Percentiles rank a stretch among this genome's conserved stretches.
Evolutionary conservation across 139 green algal species (phyloP).

Genomic region (Dunaliella sp.): DNA sequence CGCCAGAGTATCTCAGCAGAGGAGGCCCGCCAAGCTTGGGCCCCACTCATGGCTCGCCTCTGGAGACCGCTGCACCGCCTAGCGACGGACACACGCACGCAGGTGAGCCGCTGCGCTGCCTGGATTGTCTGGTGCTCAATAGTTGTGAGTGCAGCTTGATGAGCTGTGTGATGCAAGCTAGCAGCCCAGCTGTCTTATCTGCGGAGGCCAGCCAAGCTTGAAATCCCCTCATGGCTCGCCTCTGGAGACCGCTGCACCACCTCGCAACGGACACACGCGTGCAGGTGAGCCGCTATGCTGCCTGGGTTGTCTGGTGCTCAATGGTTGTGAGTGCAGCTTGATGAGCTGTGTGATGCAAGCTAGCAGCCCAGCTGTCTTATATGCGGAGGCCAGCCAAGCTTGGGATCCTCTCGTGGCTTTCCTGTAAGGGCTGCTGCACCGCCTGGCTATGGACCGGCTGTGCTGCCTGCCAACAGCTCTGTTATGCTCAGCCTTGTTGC

Average conservation of each 20-base stretch:
- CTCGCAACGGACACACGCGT: slow-evolving; percentile 21
- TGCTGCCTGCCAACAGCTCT: too few relatives aligned
- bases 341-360: too few relatives aligned
- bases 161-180: too few relatives aligned
- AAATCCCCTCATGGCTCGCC: slow-evolving; percentile 31
- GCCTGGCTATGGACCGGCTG: neutral
- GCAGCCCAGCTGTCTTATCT: neutral
- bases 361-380: neutral
- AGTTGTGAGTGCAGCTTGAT: too few relatives aligned
- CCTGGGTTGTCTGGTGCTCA: too few relatives aligned
- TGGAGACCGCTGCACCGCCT: slow-evolving; percentile 42
- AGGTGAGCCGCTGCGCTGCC: too few relatives aligned
- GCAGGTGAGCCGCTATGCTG: too few relatives aligned
- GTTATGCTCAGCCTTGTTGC: too few relatives aligned
- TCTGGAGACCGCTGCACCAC: slow-evolving; percentile 49
- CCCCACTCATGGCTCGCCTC: slow-evolving; percentile 41
- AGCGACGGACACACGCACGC: slow-evolving; percentile 20
- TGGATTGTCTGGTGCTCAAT: too few relatives aligned
- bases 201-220: slow-evolving; percentile 23
- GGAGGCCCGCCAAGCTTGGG: slow-evolving; percentile 24
- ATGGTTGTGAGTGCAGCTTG: too few relatives aligned
- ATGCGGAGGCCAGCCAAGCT: slow-evolving; percentile 17
- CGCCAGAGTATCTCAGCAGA: neutral
- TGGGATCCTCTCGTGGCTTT: slow-evolving; percentile 34
- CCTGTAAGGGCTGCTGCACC: slow-evolving; percentile 46